Base-by-base conservation (phyloP, 352 stramenopile genomes). In the Paralagenidium karlingii region DNA sequence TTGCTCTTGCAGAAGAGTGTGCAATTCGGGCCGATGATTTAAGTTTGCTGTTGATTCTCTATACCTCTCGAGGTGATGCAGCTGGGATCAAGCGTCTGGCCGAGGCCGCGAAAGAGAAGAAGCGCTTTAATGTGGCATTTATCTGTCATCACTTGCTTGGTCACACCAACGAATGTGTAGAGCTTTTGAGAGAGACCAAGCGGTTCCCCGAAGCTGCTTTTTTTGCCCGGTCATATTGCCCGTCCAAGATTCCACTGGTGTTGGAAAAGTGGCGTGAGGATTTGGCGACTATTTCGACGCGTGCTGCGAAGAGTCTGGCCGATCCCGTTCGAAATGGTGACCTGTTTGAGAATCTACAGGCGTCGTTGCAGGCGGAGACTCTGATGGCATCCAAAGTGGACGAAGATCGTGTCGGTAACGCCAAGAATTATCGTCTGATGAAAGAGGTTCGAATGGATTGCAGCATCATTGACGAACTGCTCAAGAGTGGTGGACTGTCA, bases 141-240 rank as follows among this genome's bases (percentile, higher is more conserved):
- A 60, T 98, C 8, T 92, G 88, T 21, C 88, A 86, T 59, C 68
- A 99, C n/a, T 52, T 99, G 21, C 86, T 97, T 25, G 82, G 90
- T 29, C 89, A 97, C 41, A 84, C 95, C n/a, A 89, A 93, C 28
- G 84, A 94, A 19, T 99, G 94, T 53, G 76, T 98, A 28, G 71
- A 97, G 34, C 65, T 99, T 42, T 70, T 99, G 24, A 81, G 97
- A 38, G 69, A 92, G 28, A 96, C 88, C 0, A 95, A 96, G 46
- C 73, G 95, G 27, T 75, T 98, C 34, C 94, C 96, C 6, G 96
- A 99, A 58, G 96, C 96, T 16, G 95, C 96, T 0, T 98, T 99
- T 63, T 98, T 99, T 63, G 92, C 94, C 11, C 84, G 96, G 31
- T 98, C 94, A 22, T 99, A 99, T 60, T 77, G 96, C 22, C 96